These are phyloP conservation scores for Ophiosphaerella herpotricha DNA, from an alignment of 2,329 filamentous ascomycete genomes.

Conservation along the genomic window DNA sequence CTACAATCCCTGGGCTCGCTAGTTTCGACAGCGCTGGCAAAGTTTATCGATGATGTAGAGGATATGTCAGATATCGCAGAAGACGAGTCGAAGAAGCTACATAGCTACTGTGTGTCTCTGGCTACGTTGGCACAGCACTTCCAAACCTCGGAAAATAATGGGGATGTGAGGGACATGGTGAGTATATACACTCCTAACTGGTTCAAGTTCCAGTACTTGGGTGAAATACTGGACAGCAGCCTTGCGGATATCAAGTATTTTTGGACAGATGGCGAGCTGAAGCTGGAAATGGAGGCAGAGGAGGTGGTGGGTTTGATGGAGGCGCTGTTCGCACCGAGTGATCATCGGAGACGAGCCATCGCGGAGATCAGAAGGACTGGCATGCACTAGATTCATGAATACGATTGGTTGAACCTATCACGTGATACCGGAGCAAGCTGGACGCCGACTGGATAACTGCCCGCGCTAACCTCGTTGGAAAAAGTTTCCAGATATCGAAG, in stretches of 20 bases:
- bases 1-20: conserved; percentile 66
- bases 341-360: conserved; percentile 62
- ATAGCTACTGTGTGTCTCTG: conserved; percentile 60
- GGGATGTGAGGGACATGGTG: conserved; percentile 57
- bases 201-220: conserved; percentile 68
- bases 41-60: conserved; percentile 65
- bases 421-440: conserved; percentile 19
- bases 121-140: conserved; percentile 63
- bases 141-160: conserved; percentile 49
- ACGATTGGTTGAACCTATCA: background rate
- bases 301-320: conserved; percentile 67
- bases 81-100: conserved; percentile 64
- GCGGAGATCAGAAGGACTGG: conserved; percentile 55
- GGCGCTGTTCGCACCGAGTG: conserved; percentile 67
- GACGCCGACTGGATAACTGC: conserved; percentile 26
- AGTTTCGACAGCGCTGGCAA: conserved; percentile 60
- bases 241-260: conserved; percentile 68
- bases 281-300: conserved; percentile 63
- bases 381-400: conserved; percentile 16
- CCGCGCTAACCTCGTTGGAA: conserved; percentile 36
- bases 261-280: conserved; percentile 67
- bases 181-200: conserved; percentile 66
- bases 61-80: conserved; percentile 68
- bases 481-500: conserved; percentile 22
- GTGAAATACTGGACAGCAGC: conserved; percentile 66